Conservation (phyloP, 306 rosid genomes). For the Vachellia pachyceras region DNA sequence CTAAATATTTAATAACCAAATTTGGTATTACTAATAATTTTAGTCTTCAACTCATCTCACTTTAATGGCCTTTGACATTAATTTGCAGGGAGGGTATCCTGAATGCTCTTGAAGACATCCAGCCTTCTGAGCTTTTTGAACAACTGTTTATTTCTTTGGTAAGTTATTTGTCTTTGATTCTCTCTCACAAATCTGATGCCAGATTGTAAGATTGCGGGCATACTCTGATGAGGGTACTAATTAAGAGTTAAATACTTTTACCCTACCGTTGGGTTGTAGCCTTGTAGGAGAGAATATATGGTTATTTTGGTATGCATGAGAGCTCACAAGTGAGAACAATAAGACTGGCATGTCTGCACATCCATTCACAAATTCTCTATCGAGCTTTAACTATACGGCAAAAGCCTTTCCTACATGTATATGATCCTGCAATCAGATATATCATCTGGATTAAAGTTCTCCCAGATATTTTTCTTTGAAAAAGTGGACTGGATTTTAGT, state of each 20-base stretch:
- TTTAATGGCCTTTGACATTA: constrained; percentile 28
- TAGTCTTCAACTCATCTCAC: constrained; percentile 20
- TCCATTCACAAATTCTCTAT: constrained; percentile 14
- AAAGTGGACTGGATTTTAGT: constrained; percentile 21
- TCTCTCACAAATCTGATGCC: neutral
- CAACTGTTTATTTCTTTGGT: constrained; percentile 88
- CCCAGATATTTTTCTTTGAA: neutral
- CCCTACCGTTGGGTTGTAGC: neutral
- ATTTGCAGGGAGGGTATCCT: constrained; percentile 88
- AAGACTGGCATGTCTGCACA: constrained; percentile 7
- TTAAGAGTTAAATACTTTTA: constrained; percentile 8
- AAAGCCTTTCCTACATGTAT: neutral
- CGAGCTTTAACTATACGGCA: neutral
- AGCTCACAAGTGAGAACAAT: neutral
- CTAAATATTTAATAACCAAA: constrained; percentile 22
- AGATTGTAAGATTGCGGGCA: constrained; percentile 27
- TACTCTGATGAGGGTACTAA: constrained; percentile 1
- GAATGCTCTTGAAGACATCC: constrained; percentile 71
- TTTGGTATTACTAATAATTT: constrained; percentile 18
- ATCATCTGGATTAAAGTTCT: constrained; percentile 16
- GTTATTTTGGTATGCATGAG: constrained; percentile 24
- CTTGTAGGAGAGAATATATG: constrained; percentile 15
- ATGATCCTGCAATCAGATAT: constrained; percentile 16
- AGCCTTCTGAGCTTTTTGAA: constrained; percentile 78
- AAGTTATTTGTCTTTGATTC: constrained; percentile 43